Conservation (phyloP, 108 stramenopile species). For the Pinguiococcus pyrenoidosus region DNA sequence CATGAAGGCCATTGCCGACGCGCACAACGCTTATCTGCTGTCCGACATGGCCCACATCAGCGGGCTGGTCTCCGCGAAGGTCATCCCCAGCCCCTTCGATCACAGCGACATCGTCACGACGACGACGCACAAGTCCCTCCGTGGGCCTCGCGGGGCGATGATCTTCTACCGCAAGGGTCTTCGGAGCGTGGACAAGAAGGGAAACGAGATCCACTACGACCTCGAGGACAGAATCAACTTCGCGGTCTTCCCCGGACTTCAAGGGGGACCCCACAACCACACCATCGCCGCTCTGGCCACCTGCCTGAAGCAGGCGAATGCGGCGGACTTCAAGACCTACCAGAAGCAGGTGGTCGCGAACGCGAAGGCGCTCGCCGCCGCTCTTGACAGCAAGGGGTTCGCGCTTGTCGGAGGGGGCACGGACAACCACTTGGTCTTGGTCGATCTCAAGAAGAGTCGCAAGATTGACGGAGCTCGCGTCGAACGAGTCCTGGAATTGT, state of each 20-base stretch:
- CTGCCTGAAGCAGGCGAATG: conserved; percentile 79
- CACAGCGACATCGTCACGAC: conserved; percentile 98
- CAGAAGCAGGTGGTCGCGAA: conserved; percentile 44
- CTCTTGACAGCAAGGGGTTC: conserved; percentile 67
- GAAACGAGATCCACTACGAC: conserved; percentile 87
- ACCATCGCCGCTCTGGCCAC: conserved; percentile 95
- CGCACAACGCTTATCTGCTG: conserved; percentile 81
- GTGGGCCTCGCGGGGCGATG: conserved; percentile 99
- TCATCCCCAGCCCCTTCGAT: conserved; percentile 90
- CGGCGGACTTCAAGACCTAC: conserved; percentile 83
- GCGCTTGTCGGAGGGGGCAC: conserved; percentile 94
- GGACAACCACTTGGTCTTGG: conserved; percentile 96
- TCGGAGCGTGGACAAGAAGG: conserved; percentile 69
- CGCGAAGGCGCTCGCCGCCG: conserved; percentile 44
- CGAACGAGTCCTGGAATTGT: conserved; percentile 87
- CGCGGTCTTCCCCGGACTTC: conserved; percentile 94
- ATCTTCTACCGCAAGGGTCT: conserved; percentile 69
- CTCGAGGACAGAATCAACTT: conserved; percentile 89
- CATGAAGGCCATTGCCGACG: conserved; percentile 72
- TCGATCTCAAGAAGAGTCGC: conserved; percentile 78
- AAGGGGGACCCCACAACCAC: conserved; percentile 99
- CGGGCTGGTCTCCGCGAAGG: conserved; percentile 84
- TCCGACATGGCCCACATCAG: conserved; percentile 99
- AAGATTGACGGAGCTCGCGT: conserved; percentile 64
- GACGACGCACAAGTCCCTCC: conserved; percentile 96